phyloP scores from a whole-genome alignment of 805 yeast species.

The Torulaspora gathmanii region DNA sequence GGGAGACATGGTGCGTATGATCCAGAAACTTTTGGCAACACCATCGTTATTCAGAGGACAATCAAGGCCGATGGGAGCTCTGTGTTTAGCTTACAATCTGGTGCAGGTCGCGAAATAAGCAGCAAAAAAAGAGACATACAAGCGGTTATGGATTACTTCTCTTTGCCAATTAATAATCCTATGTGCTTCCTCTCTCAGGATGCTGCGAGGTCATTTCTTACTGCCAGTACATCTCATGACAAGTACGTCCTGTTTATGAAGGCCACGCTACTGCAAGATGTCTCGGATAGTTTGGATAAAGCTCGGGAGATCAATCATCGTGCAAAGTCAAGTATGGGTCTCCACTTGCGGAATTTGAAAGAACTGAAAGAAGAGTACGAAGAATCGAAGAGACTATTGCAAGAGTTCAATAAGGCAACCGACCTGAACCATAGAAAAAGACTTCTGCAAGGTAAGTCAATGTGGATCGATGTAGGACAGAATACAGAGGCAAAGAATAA shows the following conservation, averaged over 20 bases:
- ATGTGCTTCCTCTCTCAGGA: constrained; percentile 92
- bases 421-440: constrained; percentile 39
- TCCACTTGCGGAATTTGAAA: constrained; percentile 39
- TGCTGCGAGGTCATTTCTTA: constrained; percentile 83
- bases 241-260: constrained; percentile 75
- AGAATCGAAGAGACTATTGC: constrained; percentile 41
- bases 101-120: constrained; percentile 49
- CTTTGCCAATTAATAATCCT: constrained; percentile 82
- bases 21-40: constrained; percentile 61
- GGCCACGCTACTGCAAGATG: constrained; percentile 70
- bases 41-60: constrained; percentile 65
- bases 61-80: constrained; percentile 50
- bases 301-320: constrained; percentile 36
- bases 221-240: constrained; percentile 64
- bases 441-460: constrained; percentile 43
- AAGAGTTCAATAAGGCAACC: constrained; percentile 40
- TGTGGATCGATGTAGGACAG: constrained; percentile 43
- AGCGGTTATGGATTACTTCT: constrained; percentile 61
- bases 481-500: constrained; percentile 20
- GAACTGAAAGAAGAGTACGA: constrained; percentile 40
- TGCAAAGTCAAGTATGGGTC: constrained; percentile 40
- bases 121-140: constrained; percentile 61
- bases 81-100: constrained; percentile 52
- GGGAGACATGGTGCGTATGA: constrained; percentile 61
- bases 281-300: constrained; percentile 48